phyloP scores from a whole-genome alignment of 2,329 filamentous ascomycete genomes.

The Pseudocercospora musae region DNA sequence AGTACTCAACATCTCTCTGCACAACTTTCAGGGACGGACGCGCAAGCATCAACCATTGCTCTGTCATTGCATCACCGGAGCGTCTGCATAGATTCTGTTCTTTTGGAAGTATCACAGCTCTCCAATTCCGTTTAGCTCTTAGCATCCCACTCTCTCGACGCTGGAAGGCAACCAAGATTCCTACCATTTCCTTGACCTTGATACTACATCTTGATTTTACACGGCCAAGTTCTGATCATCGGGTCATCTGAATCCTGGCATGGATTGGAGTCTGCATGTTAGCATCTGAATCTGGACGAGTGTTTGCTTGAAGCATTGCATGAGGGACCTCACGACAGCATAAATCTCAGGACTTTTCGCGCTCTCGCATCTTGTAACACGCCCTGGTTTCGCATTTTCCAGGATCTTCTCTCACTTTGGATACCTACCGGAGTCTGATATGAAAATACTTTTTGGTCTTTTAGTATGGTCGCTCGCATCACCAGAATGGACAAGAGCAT shows the following conservation, averaged over 20 bases:
- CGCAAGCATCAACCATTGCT: neutral
- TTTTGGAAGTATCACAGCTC: neutral
- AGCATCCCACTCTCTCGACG: neutral
- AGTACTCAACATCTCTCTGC: neutral
- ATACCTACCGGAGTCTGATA: neutral
- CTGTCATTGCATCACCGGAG: neutral
- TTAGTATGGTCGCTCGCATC: slow-evolving; percentile 1
- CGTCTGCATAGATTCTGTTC: neutral
- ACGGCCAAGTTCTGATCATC: neutral
- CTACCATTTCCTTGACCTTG: neutral
- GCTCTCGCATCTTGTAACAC: neutral
- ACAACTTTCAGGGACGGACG: neutral
- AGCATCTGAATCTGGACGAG: neutral
- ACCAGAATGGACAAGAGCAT: slow-evolving; percentile 3
- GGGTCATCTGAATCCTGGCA: neutral
- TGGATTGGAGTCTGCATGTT: neutral
- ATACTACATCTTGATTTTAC: neutral
- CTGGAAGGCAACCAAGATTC: neutral
- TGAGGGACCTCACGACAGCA: neutral
- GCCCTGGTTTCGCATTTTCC: neutral
- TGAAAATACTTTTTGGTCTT: slow-evolving; percentile 7
- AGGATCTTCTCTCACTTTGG: neutral
- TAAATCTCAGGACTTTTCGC: neutral
- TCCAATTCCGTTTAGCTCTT: neutral
- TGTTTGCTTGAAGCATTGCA: neutral